Conservation (phyloP, 768 basidiomycete species). For the Ephemerocybe angulata region DNA sequence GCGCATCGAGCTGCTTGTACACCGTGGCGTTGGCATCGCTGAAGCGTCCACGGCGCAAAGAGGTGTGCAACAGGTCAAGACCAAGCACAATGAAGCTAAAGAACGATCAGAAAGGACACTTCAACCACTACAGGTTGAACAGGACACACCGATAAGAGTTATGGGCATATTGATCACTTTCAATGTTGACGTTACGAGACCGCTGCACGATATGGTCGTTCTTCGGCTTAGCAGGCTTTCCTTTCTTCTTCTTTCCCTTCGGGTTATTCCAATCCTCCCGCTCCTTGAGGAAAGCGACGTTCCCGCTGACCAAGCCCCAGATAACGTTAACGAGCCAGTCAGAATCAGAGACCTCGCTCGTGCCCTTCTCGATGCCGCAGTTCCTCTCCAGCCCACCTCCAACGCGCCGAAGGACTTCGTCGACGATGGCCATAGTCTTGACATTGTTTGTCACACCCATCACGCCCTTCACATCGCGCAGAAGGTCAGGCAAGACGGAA, state of each 20-base stretch:
- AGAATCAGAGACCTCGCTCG: slow-evolving; percentile 39
- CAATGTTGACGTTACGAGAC: slow-evolving; percentile 57
- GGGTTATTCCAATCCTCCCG: slow-evolving; percentile 36
- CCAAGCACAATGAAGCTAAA: slow-evolving; percentile 86
- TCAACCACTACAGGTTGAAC: not conserved
- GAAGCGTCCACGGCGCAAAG: slow-evolving; percentile 80
- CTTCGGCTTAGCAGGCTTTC: slow-evolving; percentile 35
- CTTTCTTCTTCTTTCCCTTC: slow-evolving; percentile 37
- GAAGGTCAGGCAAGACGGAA: slow-evolving; percentile 29
- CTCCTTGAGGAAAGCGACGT: slow-evolving; percentile 80
- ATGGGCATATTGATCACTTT: slow-evolving; percentile 69
- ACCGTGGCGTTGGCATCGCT: slow-evolving; percentile 74
- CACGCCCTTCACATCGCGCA: slow-evolving; percentile 8
- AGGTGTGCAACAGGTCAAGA: slow-evolving; percentile 85
- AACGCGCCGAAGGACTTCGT: slow-evolving; percentile 83
- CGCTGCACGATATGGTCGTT: slow-evolving; percentile 71
- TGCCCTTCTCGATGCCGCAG: slow-evolving; percentile 19
- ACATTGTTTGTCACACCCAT: slow-evolving; percentile 81
- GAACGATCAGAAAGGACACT: slow-evolving; percentile 4
- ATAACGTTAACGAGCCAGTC: slow-evolving; percentile 71
- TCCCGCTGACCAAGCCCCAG: slow-evolving; percentile 78
- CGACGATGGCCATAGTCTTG: slow-evolving; percentile 78
- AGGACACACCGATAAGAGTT: slow-evolving; percentile 79
- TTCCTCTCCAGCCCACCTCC: slow-evolving; percentile 85
- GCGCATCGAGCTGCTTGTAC: slow-evolving; percentile 79